Evolutionary conservation across 371 early-diverging fungal genomes (phyloP).

Genomic region (Rhizopus arrhizus): DNA sequence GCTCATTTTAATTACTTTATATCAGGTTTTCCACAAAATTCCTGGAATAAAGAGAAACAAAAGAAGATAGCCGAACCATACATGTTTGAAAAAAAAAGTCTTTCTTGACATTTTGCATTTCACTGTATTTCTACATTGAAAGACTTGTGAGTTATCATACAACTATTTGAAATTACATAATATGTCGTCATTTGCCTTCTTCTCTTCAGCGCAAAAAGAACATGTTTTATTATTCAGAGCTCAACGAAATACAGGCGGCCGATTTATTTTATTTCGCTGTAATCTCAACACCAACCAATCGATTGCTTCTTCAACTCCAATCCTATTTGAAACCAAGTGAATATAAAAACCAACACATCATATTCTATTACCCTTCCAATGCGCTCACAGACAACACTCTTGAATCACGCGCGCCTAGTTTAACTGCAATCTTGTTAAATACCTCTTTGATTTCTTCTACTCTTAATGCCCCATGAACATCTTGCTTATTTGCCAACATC

Average conservation of each 20-base stretch:
- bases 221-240: no score
- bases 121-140: no score
- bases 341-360: background rate
- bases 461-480: conserved; percentile 66
- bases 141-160: no score
- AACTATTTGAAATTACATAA: no score
- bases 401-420: conserved; percentile 76
- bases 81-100: no score
- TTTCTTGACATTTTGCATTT: no score
- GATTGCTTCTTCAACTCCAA: conserved; percentile 83
- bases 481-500: conserved; percentile 95
- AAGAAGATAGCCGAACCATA: no score
- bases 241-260: conserved; percentile 74
- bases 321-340: conserved; percentile 40
- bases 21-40: no score
- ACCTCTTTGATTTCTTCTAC: conserved; percentile 91
- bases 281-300: conserved; percentile 81
- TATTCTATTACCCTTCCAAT: conserved; percentile 68
- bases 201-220: no score
- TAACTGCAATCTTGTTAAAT: conserved; percentile 86
- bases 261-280: conserved; percentile 74
- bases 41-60: no score
- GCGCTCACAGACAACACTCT: conserved; percentile 76
- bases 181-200: conserved; percentile 7
- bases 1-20: no score